A percentile compares a stretch with the other conserved stretches of the same genome.
These are phyloP conservation scores for Populus hybrid DNA, from an alignment of 441 rosid species.

Conservation along the genomic window DNA sequence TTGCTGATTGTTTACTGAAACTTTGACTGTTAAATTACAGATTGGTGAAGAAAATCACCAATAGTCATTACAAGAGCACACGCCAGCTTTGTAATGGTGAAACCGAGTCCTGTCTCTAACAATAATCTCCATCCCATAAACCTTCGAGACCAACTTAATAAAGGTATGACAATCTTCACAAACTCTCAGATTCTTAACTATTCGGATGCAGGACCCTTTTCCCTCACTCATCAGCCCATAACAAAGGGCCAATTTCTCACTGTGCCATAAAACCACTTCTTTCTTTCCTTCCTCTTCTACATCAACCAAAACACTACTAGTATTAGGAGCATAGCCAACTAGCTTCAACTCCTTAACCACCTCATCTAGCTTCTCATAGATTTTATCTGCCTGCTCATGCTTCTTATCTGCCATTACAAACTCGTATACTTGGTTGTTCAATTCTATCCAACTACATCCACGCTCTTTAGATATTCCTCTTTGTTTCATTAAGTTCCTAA, in stretches of 20 bases:
- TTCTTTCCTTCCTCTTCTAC: slow-evolving; percentile 53
- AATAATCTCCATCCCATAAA: slow-evolving; percentile 46
- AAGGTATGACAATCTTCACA: slow-evolving; percentile 66
- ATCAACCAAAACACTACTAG: slow-evolving; percentile 45
- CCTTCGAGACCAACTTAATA: slow-evolving; percentile 49
- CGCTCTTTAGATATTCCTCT: slow-evolving; percentile 44
- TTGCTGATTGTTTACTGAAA: background rate
- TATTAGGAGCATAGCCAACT: slow-evolving; percentile 55
- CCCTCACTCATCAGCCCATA: slow-evolving; percentile 42
- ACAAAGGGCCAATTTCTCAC: slow-evolving; percentile 64
- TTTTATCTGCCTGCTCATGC: slow-evolving; percentile 45
- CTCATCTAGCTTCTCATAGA: slow-evolving; percentile 37
- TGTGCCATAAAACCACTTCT: slow-evolving; percentile 47
- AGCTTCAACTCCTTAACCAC: slow-evolving; percentile 48
- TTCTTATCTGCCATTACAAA: slow-evolving; percentile 57
- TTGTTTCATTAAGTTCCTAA: slow-evolving; percentile 54
- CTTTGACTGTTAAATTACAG: background rate
- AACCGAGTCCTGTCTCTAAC: slow-evolving; percentile 54
- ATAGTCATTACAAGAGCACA: slow-evolving; percentile 57
- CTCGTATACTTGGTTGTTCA: slow-evolving; percentile 37
- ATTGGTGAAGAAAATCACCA: slow-evolving; percentile 28
- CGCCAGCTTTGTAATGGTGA: slow-evolving; percentile 46
- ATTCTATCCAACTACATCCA: slow-evolving; percentile 51
- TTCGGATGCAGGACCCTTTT: slow-evolving; percentile 31
- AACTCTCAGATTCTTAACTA: slow-evolving; percentile 53